Percentiles rank a stretch among this genome's conserved stretches.
These are phyloP conservation scores for Penicillium freii DNA, from an alignment of 2,329 filamentous ascomycete species.

Conservation along the genomic window DNA sequence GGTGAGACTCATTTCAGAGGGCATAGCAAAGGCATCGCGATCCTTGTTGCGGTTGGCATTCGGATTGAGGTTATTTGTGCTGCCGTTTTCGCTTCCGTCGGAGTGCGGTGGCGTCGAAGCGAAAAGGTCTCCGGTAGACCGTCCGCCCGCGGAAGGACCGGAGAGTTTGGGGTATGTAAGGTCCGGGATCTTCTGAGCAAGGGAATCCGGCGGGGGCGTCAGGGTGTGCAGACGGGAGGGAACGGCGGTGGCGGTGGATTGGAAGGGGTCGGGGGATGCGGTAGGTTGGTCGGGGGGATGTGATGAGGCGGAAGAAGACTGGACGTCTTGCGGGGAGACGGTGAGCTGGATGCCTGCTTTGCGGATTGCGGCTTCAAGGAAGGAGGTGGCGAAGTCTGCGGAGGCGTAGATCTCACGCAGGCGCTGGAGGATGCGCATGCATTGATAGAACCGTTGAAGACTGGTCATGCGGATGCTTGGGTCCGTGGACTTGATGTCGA, in stretches of 20 bases:
- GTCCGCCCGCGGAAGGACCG: conserved; percentile 20
- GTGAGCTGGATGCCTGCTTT: conserved; percentile 78
- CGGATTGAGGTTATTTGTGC: conserved; percentile 39
- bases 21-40: conserved; percentile 30
- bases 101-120: conserved; percentile 45
- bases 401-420: conserved; percentile 87
- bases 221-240: conserved; percentile 32
- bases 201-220: conserved; percentile 43
- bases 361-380: conserved; percentile 85
- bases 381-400: conserved; percentile 93
- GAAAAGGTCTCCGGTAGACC: conserved; percentile 31
- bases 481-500: conserved; percentile 84
- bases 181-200: conserved; percentile 41
- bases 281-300: conserved; percentile 10
- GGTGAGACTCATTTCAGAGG: conserved; percentile 39
- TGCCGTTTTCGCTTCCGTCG: conserved; percentile 45
- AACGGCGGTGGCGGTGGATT: conserved; percentile 2
- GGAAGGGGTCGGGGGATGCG: conserved; percentile 18
- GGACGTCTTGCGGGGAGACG: conserved; percentile 40
- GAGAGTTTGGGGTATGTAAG: conserved; percentile 34
- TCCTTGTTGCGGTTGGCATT: conserved; percentile 20
- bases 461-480: conserved; percentile 69
- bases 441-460: conserved; percentile 79
- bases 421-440: conserved; percentile 86
- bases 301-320: conserved; percentile 18